phyloP scores from a whole-genome alignment of 129 eudicot genomes.

The Kitagawia praeruptora region DNA sequence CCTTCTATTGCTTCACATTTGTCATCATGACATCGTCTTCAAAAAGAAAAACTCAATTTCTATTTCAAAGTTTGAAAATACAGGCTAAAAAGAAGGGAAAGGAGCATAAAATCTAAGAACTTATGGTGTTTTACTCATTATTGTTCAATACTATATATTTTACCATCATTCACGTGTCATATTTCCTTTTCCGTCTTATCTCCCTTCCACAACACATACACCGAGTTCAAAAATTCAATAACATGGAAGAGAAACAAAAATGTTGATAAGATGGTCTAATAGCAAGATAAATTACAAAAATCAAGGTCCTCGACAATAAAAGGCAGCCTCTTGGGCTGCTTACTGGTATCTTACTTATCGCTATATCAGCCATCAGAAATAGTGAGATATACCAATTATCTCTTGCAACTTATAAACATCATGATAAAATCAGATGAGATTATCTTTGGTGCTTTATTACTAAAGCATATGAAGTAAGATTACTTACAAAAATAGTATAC shows the following conservation, averaged over 20 bases:
- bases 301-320: neutral
- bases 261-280: neutral
- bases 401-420: neutral
- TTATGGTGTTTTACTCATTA: neutral
- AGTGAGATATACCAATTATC: neutral
- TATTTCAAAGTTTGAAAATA: neutral
- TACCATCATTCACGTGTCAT: neutral
- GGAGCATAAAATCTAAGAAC: neutral
- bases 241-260: neutral
- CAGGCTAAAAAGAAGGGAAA: neutral
- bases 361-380: neutral
- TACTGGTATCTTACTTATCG: neutral
- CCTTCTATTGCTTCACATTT: neutral
- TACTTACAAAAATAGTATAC: neutral
- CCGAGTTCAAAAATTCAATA: too few species aligned
- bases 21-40: neutral
- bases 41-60: neutral
- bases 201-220: neutral
- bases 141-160: neutral
- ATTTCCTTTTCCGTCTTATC: neutral
- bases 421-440: neutral
- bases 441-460: neutral
- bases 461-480: neutral
- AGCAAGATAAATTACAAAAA: neutral
- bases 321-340: neutral